Base-by-base conservation (phyloP, 2,329 filamentous ascomycete genomes). In the Bertia moriformis region DNA sequence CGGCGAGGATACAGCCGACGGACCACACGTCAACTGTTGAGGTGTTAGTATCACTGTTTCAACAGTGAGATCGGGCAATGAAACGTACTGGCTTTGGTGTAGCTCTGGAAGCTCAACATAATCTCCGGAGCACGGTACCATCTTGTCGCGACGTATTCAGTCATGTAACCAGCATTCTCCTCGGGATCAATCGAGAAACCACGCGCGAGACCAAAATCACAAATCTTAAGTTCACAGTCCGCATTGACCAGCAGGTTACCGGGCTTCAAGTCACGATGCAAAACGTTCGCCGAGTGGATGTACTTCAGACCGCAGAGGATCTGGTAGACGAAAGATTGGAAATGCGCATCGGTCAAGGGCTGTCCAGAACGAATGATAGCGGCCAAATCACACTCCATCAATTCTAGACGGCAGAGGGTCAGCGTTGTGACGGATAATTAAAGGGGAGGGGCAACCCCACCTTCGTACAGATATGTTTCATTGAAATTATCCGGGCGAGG, bases 261-360 rank as follows among this genome's bases (percentile, higher is more conserved):
- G 24, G 91, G 91, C 66, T 98, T 98, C 55, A 98, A 63, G 59
- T 98, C 91, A 58, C 91, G 83, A 60, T 98, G 91, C 48, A 98
- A 71, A 39, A 98, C 91, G 53, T 96, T 96, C 49, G 91, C 91
- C 17, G 89, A 96, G 68, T 98, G 91, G 48, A 98, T 96, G 62
- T 96, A 98, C 69, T 98, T 98, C 50, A 98, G 71, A 46, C 91
- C 91, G 59, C 91, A 96, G 4, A 98, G 81, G 49, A 98, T 98
- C 71, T 98, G 91, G 69, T 98, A 98, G 65, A 98, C 95, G 66
- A 98, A 98, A 39, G 91, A 96, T 64, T 98, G 91, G 69, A 98
- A 98, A 62, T 98, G 91, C 40, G 91, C 91, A 57, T 98, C 91
- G 54, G 91, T 98, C 57, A 98, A 70, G 37, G 91, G 88, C 60